phyloP scores from a whole-genome alignment of 2,329 filamentous ascomycete genomes.

The Claviceps sp. region DNA sequence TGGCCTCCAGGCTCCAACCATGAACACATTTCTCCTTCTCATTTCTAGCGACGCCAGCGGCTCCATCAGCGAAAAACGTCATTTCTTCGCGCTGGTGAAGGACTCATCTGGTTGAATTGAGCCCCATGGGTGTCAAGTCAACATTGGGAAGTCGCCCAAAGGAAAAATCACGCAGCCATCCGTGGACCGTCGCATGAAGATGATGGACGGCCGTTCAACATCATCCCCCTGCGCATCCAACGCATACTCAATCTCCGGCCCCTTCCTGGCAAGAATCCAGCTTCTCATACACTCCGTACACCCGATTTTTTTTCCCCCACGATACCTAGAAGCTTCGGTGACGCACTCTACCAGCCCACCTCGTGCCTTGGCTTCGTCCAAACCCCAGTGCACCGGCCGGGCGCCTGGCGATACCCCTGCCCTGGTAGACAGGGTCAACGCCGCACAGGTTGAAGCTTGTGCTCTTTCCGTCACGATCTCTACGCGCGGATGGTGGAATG shows the following conservation, averaged over 20 bases:
- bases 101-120: too few relatives aligned
- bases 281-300: constrained; percentile 22
- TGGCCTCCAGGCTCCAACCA: too few relatives aligned
- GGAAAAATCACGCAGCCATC: too few relatives aligned
- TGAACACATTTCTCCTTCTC: too few relatives aligned
- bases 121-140: too few relatives aligned
- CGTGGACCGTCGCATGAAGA: constrained; percentile 31
- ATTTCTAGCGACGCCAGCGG: background rate
- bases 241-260: constrained; percentile 26
- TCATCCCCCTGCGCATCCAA: constrained; percentile 29
- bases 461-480: background rate
- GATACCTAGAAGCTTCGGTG: constrained; percentile 28
- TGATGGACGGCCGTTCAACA: constrained; percentile 25
- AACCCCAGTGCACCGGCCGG: background rate
- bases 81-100: constrained; percentile 15
- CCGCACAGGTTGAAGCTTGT: background rate
- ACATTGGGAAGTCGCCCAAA: too few relatives aligned
- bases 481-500: background rate
- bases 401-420: background rate
- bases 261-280: constrained; percentile 31
- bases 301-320: constrained; percentile 30
- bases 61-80: background rate
- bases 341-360: constrained; percentile 26
- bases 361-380: background rate
- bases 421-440: background rate